Conservation (phyloP, 2,329 filamentous ascomycete genomes). For the Zasmidium citrigriseum region DNA sequence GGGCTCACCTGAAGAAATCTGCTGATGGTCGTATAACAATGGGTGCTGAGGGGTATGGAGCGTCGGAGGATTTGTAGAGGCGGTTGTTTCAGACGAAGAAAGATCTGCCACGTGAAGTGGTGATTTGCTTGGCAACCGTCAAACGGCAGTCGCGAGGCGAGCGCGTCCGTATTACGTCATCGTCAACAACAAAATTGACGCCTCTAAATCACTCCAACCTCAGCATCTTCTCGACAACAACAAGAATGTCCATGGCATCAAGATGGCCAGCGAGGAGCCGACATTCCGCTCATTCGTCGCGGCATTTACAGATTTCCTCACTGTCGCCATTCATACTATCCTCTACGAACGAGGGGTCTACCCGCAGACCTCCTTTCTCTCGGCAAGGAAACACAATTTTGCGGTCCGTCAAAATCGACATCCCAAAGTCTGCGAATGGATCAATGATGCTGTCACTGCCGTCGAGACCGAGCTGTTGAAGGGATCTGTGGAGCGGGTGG, state of each 20-base stretch:
- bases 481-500: constrained; percentile 56
- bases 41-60: background rate
- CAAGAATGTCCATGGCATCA: background rate
- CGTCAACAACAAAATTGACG: background rate
- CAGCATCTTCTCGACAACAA: background rate
- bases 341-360: constrained; percentile 82
- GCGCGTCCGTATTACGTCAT: background rate
- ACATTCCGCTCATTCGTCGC: constrained; percentile 61
- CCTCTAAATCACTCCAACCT: background rate
- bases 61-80: background rate
- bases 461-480: constrained; percentile 68
- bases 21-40: background rate
- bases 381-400: constrained; percentile 78
- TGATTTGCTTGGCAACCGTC: background rate
- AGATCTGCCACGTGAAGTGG: background rate
- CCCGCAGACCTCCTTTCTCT: constrained; percentile 73
- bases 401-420: constrained; percentile 84
- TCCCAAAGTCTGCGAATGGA: constrained; percentile 81
- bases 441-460: constrained; percentile 75
- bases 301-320: constrained; percentile 77
- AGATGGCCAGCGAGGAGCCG: constrained; percentile 26
- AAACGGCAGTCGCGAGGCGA: background rate
- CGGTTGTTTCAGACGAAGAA: background rate
- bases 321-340: constrained; percentile 80
- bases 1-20: background rate